phyloP scores from a whole-genome alignment of 208 protist genomes.

The Wallacemonas sp. region DNA sequence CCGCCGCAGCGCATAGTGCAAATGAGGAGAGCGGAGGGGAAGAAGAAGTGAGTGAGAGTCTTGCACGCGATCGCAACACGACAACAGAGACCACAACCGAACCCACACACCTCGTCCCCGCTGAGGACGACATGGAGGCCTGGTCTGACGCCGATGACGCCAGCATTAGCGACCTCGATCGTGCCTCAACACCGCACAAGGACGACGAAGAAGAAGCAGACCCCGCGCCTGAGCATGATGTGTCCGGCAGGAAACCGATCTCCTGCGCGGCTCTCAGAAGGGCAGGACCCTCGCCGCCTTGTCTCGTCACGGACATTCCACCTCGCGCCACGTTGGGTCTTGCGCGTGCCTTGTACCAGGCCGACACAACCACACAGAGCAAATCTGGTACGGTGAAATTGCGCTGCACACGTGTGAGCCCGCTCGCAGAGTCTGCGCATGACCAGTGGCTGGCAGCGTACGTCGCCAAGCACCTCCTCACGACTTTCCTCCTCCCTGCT shows the following conservation, averaged over 20 bases:
- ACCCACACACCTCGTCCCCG: not conserved
- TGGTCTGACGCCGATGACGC: conserved; percentile 11
- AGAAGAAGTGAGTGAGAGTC: no score
- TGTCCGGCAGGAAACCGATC: no score
- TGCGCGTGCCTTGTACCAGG: conserved; percentile 4
- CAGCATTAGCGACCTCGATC: conserved; percentile 2
- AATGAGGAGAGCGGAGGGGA: no score
- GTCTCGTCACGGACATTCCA: no score
- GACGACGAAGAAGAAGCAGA: not conserved
- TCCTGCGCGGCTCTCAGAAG: not conserved
- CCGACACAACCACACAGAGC: not conserved
- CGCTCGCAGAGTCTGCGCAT: conserved; percentile 3
- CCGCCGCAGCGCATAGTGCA: no score
- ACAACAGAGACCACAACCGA: no score
- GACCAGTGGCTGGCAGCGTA: conserved; percentile 21
- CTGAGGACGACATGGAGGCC: conserved; percentile 5
- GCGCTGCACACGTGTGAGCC: conserved; percentile 5
- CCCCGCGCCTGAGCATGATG: no score
- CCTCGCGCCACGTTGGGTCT: not conserved
- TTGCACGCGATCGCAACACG: no score
- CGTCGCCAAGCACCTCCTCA: conserved; percentile 13
- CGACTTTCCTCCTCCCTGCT: conserved; percentile 15
- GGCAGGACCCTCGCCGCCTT: no score
- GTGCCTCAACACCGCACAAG: not conserved
- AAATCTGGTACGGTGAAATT: conserved; percentile 1